Evolutionary conservation across 108 stramenopile genomes (phyloP).

Genomic region (Aureococcus anophagefferens): DNA sequence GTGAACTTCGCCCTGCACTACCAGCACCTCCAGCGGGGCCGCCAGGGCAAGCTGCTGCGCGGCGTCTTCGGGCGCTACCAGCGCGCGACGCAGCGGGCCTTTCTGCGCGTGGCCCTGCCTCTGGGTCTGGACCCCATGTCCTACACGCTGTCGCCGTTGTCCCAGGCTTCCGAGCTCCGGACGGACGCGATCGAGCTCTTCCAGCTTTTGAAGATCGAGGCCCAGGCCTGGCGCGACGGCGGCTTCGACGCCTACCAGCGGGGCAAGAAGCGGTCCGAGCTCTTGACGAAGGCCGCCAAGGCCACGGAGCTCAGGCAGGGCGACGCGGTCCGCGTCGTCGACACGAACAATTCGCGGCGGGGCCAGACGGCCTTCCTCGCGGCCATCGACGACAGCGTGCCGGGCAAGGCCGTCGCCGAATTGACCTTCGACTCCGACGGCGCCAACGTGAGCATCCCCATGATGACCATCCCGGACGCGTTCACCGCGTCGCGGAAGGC

Average conservation of each 20-base stretch:
- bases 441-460: background rate
- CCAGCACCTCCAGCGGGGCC: background rate
- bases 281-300: background rate
- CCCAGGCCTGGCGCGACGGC: background rate
- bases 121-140: conserved; percentile 8
- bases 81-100: background rate
- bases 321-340: background rate
- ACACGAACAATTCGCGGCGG: background rate
- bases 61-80: conserved; percentile 3
- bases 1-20: background rate
- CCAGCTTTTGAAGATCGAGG: background rate
- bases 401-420: background rate
- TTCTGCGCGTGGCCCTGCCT: background rate
- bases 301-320: background rate
- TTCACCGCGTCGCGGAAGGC: background rate
- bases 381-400: background rate
- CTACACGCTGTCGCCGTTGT: conserved; percentile 3
- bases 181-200: background rate
- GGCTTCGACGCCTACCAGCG: background rate
- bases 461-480: background rate
- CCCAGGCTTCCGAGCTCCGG: conserved; percentile 2
- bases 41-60: conserved; percentile 6
- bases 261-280: background rate
- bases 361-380: background rate
- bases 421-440: background rate